phyloP scores from a whole-genome alignment of 139 green algal genomes.

The Raphidocelis subcapitata region DNA sequence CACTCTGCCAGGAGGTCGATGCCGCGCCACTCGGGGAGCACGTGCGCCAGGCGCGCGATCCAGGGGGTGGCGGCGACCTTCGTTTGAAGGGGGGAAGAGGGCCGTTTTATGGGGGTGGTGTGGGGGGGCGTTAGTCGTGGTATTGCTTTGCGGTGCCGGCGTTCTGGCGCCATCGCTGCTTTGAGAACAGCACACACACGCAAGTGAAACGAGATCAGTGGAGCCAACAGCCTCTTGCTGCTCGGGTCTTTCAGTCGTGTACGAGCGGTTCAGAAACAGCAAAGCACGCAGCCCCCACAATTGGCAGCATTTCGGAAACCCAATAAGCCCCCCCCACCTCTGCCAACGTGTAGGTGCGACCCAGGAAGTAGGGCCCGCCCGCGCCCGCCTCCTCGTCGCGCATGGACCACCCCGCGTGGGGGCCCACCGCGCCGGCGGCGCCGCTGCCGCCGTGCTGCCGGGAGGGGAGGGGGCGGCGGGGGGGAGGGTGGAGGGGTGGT shows the following conservation, averaged over 20 bases:
- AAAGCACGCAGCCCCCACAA: neutral
- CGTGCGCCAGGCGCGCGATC: constrained; percentile 21
- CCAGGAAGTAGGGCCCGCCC: neutral
- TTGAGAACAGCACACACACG: neutral
- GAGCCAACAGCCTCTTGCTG: neutral
- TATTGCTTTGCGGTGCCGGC: neutral
- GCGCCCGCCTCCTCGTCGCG: neutral
- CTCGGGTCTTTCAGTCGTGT: neutral
- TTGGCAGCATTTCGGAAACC: neutral
- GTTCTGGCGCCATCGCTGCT: no score
- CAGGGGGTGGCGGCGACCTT: constrained; percentile 17
- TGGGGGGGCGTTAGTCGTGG: neutral
- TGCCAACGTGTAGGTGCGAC: neutral
- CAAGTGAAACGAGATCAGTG: neutral
- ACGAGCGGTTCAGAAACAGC: constrained; percentile 5
- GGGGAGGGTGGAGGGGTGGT: no score
- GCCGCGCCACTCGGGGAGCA: constrained; percentile 26
- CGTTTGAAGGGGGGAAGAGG: neutral
- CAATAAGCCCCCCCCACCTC: neutral
- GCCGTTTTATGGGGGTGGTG: neutral
- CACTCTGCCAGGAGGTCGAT: constrained; percentile 23
- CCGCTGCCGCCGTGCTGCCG: constrained; percentile 14
- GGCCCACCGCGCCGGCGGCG: constrained; percentile 15
- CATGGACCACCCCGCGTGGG: constrained; percentile 26
- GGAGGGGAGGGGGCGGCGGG: no score